These are phyloP conservation scores for Eucalyptus camaldulensis DNA, from an alignment of 345 rosid genomes.

Conservation along the genomic window DNA sequence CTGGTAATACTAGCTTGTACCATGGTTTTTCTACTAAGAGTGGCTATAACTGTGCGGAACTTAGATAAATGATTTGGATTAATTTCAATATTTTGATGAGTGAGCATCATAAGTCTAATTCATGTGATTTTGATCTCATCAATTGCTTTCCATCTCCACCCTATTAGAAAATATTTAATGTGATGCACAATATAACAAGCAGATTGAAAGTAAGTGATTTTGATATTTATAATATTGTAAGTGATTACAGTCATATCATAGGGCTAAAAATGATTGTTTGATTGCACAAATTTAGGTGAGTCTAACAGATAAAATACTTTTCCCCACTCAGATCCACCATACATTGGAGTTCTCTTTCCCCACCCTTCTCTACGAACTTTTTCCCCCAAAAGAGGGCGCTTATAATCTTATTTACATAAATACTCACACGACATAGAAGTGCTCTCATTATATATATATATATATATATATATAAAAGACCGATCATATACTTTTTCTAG, in stretches of 20 bases:
- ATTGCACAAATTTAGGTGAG: no score
- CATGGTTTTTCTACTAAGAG: neutral
- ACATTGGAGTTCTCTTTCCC: no score
- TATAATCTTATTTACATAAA: neutral
- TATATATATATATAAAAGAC: neutral
- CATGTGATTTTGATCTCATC: neutral
- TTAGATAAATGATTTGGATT: neutral
- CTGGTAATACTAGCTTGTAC: neutral
- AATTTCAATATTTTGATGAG: neutral
- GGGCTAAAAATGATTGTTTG: no score
- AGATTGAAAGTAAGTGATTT: no score
- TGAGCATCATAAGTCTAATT: fast-evolving
- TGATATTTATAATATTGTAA: no score
- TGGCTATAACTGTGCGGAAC: fast-evolving
- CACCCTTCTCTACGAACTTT: no score
- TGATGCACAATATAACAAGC: fast-evolving
- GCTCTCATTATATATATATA: neutral
- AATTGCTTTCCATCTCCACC: neutral
- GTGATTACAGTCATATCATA: no score
- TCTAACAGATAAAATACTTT: no score
- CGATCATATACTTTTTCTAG: fast-evolving
- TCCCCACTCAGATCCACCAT: fast-evolving
- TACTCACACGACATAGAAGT: neutral
- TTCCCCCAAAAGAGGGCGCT: no score
- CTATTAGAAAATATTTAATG: no score